Percentiles rank a stretch among this genome's conserved stretches.
These are phyloP conservation scores for Exophiala sp. DNA, from an alignment of 2,329 filamentous ascomycete species.

Conservation along the genomic window DNA sequence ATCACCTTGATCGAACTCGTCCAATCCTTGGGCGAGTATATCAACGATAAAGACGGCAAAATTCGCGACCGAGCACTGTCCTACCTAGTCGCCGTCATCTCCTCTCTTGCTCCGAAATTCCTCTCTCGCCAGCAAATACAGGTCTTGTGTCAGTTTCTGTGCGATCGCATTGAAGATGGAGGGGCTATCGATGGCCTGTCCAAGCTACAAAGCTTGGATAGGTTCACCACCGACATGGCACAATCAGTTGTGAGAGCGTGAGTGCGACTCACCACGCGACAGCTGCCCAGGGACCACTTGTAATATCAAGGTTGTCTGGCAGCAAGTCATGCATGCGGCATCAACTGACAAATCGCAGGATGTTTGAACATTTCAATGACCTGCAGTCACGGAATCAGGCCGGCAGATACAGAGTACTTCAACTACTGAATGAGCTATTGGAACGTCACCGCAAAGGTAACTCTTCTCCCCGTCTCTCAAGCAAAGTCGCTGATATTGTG, in stretches of 20 bases:
- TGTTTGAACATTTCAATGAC: constrained; percentile 53
- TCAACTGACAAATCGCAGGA: constrained; percentile 32
- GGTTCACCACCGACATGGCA: constrained; percentile 58
- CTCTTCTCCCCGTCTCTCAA: background rate
- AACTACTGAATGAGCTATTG: constrained; percentile 60
- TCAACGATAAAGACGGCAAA: constrained; percentile 62
- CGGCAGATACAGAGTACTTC: constrained; percentile 62
- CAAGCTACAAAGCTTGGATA: constrained; percentile 57
- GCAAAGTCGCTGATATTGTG: background rate
- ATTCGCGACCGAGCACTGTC: constrained; percentile 57
- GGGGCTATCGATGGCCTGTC: constrained; percentile 58
- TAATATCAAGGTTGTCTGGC: constrained; percentile 20
- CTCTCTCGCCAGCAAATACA: constrained; percentile 60
- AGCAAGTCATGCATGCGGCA: constrained; percentile 6
- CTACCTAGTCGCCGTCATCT: constrained; percentile 44
- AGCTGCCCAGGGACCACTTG: constrained; percentile 20
- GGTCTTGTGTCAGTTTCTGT: constrained; percentile 62
- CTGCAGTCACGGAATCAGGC: constrained; percentile 60
- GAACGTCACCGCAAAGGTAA: constrained; percentile 56
- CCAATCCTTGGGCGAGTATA: constrained; percentile 62
- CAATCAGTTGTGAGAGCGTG: constrained; percentile 53
- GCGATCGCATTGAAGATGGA: constrained; percentile 62
- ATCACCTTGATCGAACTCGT: constrained; percentile 61
- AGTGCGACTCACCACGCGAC: constrained; percentile 31
- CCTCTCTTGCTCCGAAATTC: constrained; percentile 51